These are phyloP conservation scores for Cucurbitaria berberidis DNA, from an alignment of 2,329 filamentous ascomycete species.

Conservation along the genomic window DNA sequence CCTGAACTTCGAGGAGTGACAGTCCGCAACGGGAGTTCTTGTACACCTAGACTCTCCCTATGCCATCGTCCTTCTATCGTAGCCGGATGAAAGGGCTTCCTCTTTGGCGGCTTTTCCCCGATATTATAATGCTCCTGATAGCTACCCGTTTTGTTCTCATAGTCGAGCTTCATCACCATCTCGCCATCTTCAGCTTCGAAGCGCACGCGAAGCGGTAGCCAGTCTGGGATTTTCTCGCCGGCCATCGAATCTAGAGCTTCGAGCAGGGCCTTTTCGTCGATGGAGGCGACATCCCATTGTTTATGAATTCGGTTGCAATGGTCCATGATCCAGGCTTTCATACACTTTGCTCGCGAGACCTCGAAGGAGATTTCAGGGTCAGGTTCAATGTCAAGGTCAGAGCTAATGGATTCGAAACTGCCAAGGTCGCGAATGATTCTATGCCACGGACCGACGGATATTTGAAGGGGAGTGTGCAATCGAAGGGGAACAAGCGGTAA, in stretches of 20 bases:
- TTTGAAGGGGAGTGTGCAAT: conserved; percentile 35
- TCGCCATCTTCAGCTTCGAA: conserved; percentile 38
- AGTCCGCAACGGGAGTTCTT: conserved; percentile 5
- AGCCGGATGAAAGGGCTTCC: neutral
- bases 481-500: conserved; percentile 36
- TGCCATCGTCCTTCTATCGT: conserved; percentile 8
- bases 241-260: conserved; percentile 33
- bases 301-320: conserved; percentile 32
- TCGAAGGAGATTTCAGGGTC: neutral
- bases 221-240: conserved; percentile 35
- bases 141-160: conserved; percentile 19
- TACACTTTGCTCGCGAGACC: conserved; percentile 22
- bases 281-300: conserved; percentile 27
- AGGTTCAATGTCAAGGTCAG: neutral
- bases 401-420: neutral
- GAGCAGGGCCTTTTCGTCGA: conserved; percentile 26
- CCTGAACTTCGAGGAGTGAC: neutral
- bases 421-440: conserved; percentile 20
- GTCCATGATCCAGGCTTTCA: conserved; percentile 30
- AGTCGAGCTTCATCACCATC: conserved; percentile 40
- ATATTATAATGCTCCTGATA: conserved; percentile 16
- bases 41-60: neutral
- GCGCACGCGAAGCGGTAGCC: conserved; percentile 34
- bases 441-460: conserved; percentile 36
- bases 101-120: conserved; percentile 6